Conservation (phyloP, 495 filamentous ascomycete genomes). For the Lichenothelia convexa region DNA sequence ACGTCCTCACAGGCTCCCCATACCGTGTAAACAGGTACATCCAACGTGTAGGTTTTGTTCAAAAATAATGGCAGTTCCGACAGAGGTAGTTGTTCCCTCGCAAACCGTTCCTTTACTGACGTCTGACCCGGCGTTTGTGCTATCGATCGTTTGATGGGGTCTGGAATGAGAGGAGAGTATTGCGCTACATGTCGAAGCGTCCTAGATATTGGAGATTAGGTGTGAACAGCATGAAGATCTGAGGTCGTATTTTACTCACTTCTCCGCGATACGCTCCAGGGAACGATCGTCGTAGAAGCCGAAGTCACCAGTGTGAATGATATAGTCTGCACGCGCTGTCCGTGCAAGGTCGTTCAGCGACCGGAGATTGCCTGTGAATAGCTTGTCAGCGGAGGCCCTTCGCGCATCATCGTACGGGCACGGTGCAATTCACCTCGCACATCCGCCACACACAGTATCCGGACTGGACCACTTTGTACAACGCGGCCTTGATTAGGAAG, state of each 20-base stretch:
- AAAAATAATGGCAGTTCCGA: constrained; percentile 91
- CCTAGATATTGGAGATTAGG: constrained; percentile 35
- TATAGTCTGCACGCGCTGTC: constrained; percentile 81
- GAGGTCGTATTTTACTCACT: too few species aligned
- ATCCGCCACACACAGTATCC: constrained; percentile 91
- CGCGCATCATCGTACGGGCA: too few species aligned
- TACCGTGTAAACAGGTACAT: constrained; percentile 94
- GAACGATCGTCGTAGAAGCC: constrained; percentile 97
- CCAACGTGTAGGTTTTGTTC: constrained; percentile 67
- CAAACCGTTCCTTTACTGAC: constrained; percentile 65
- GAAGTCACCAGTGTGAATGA: constrained; percentile 97
- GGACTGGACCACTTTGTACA: constrained; percentile 64
- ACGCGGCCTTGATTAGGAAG: constrained; percentile 53
- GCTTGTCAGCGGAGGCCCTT: too few species aligned
- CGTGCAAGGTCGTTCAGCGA: constrained; percentile 93
- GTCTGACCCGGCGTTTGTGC: constrained; percentile 41
- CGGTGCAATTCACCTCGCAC: constrained; percentile 58
- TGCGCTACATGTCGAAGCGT: constrained; percentile 96
- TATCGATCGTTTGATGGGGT: constrained; percentile 73
- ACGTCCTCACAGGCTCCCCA: constrained; percentile 99
- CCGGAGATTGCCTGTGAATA: constrained; percentile 62
- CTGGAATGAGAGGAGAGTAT: constrained; percentile 86
- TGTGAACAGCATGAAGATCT: neutral
- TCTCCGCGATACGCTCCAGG: constrained; percentile 93
- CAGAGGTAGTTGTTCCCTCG: constrained; percentile 65